Evolutionary conservation across 495 filamentous ascomycete species (phyloP), one percentile per base, ranked within the genome.

Genomic region (Neurospora sp.): DNA sequence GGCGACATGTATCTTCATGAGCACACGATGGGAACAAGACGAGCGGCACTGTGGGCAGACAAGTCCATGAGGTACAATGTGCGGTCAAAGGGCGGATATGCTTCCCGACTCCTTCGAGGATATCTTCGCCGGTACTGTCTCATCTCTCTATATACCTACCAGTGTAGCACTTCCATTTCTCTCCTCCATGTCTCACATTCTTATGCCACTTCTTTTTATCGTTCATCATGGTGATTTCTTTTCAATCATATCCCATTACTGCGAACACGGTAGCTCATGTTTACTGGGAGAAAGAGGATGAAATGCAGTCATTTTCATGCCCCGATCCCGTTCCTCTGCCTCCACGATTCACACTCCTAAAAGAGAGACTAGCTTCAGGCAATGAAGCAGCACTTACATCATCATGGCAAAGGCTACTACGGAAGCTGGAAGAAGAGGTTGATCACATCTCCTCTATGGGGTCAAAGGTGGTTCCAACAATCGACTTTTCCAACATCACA

Each of bases 361-460:
- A 97, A 76, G 77, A 80, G 12, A 81, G 82, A 10, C 80, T 94
- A 14, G 89, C 91, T 35, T 78, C 84, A 5, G 89, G 90, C 10
- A 88, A 89, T 75, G 90, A 92, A 77, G 9, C 71, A 3, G 69
- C 73, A 12, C 46, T 80, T 23, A 69, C 20, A 6, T 69, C 83
- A 9, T 91, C 91, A 38, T 97, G 92, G 91, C 83, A 89, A 39
- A 85, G 92, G 40, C 83, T 97, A 11, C 83, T 97, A 0, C 74
- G 75, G 7, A 77, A 81, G 16, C 77, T 97, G 20, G 79, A 80
- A 27, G 81, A 82, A 18, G 90, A 92, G 75, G 84, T 87, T 46
- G 81, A 85, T 18, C 77, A 78, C 1, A 86, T 92, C 66, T 76
- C 81, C 7, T 71, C 77, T 1, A 39, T 70, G 37, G 81, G 80